Conservation (phyloP, 163 green algal species). For the Volvox carteri region DNA sequence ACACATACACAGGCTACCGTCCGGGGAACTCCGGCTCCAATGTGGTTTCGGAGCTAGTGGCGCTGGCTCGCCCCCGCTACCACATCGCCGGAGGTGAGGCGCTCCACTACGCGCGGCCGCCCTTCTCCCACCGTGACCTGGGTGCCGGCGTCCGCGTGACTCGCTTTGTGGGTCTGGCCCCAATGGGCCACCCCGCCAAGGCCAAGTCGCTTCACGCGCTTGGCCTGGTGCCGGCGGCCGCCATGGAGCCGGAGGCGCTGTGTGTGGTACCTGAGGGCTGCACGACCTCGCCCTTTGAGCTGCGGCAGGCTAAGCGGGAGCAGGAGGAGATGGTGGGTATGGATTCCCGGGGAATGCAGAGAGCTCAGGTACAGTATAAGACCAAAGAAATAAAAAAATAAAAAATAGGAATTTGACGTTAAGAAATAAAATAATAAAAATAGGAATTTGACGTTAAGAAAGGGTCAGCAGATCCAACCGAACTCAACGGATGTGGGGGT, state of each 20-base stretch:
- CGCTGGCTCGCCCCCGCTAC: constrained; percentile 83
- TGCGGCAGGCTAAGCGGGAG: constrained; percentile 45
- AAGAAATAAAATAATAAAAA: too few species aligned
- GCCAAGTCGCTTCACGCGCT: constrained; percentile 85
- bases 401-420: too few species aligned
- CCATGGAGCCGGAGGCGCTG: constrained; percentile 75
- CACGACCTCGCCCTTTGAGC: constrained; percentile 78
- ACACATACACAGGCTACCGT: constrained; percentile 38
- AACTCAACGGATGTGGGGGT: too few species aligned
- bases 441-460: too few species aligned
- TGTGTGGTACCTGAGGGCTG: constrained; percentile 66
- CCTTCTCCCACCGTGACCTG: constrained; percentile 89
- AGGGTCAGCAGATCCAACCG: too few species aligned
- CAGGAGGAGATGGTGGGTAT: constrained; percentile 38
- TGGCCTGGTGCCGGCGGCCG: constrained; percentile 76
- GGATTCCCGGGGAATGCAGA: not conserved
- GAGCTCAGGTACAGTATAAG: not conserved
- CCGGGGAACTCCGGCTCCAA: not conserved
- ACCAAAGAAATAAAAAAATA: too few species aligned
- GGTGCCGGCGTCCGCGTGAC: constrained; percentile 84
- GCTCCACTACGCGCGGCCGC: constrained; percentile 77
- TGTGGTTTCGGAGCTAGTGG: constrained; percentile 71
- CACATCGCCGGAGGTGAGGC: constrained; percentile 76
- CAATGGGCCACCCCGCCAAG: constrained; percentile 56
- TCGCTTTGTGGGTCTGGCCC: constrained; percentile 86